Conservation (phyloP, 352 stramenopile species). For the Phytophthora brassicae region DNA sequence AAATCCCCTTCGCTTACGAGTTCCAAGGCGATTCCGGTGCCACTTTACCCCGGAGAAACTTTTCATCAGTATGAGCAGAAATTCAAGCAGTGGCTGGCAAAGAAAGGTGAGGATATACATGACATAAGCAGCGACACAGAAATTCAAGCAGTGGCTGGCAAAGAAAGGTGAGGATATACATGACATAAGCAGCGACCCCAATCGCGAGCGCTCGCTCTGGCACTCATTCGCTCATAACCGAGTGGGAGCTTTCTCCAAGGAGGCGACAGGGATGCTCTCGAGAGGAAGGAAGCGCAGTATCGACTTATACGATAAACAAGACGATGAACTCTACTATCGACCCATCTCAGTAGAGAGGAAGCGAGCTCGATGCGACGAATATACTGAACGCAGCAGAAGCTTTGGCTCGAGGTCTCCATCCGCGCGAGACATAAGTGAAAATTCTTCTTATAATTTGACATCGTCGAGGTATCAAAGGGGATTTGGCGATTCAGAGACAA, state of each 20-base stretch:
- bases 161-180: not conserved
- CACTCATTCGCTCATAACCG: constrained; percentile 11
- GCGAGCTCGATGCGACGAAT: not conserved
- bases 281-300: not conserved
- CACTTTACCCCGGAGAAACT: not conserved
- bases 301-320: not conserved
- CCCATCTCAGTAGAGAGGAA: not conserved
- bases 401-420: not conserved
- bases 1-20: not conserved
- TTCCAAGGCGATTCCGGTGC: constrained; percentile 3
- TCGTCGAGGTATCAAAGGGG: not conserved
- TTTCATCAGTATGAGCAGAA: not conserved
- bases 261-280: not conserved
- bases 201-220: constrained; percentile 9
- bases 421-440: not conserved
- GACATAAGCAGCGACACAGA: not conserved
- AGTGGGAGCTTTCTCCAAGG: not conserved
- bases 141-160: not conserved
- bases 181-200: not conserved
- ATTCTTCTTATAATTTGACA: not conserved
- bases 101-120: not conserved
- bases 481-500: not conserved
- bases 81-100: not conserved
- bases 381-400: not conserved
- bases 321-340: not conserved